Evolutionary conservation across 768 basidiomycete species (phyloP).

Genomic region (Mycena haematopus): DNA sequence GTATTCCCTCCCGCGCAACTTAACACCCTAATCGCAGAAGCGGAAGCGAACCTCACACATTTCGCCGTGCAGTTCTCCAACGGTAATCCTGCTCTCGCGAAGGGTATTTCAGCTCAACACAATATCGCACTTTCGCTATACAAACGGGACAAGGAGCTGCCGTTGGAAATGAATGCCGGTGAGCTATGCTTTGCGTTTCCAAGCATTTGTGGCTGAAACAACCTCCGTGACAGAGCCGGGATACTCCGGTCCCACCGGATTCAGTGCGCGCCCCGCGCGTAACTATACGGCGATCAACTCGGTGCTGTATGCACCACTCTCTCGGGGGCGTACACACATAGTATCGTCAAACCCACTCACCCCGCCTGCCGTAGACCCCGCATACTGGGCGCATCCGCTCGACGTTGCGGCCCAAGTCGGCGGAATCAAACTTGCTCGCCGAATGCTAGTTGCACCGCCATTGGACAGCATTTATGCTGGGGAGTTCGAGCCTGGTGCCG

Average conservation of each 20-base stretch:
- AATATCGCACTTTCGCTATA: constrained; percentile 34
- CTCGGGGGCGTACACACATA: constrained; percentile 55
- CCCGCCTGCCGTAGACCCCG: constrained; percentile 57
- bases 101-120: constrained; percentile 41
- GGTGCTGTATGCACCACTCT: constrained; percentile 44
- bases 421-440: constrained; percentile 39
- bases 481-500: constrained; percentile 41
- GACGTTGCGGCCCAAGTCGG: constrained; percentile 41
- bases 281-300: constrained; percentile 43
- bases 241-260: constrained; percentile 38
- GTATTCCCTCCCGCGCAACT: constrained; percentile 34
- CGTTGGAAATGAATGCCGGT: constrained; percentile 42
- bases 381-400: constrained; percentile 45
- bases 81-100: constrained; percentile 37
- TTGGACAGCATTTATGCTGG: constrained; percentile 38
- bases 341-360: constrained; percentile 47
- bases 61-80: constrained; percentile 40
- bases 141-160: constrained; percentile 32
- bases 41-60: constrained; percentile 30
- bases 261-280: constrained; percentile 32
- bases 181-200: neutral
- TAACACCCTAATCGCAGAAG: constrained; percentile 27
- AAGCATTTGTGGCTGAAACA: constrained; percentile 1
- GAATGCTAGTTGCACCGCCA: constrained; percentile 38
- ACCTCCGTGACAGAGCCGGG: constrained; percentile 37